Base-by-base conservation (phyloP, 2,329 filamentous ascomycete genomes). In the Fusarium sp. region DNA sequence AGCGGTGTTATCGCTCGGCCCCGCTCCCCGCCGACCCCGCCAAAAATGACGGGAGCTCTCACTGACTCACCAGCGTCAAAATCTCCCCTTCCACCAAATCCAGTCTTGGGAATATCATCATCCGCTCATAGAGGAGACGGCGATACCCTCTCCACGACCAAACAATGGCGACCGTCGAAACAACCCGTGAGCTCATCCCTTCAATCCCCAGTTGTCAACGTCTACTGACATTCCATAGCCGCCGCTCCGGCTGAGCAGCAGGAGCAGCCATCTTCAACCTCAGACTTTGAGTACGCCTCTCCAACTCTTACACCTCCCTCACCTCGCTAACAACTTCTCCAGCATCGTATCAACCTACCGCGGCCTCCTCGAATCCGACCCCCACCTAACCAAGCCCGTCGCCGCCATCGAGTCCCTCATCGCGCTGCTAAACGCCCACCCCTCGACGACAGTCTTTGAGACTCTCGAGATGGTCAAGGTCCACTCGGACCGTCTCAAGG, bases 341-440 rank as follows among this genome's bases (percentile, higher is more conserved):
- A 89, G 88, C 80, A 90, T 91, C 76, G 89, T 91, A 69, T 82
- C 84, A 29, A 86, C 87, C 24, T 91, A 91, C 80, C 83, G 86
- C 74, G 83, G 84, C 69, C 86, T 91, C 68, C 87, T 91, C 59
- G 82, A 84, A 70, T 86, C 88, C 61, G 95, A 98, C 82, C 89
- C 93, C 13, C 94, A 97, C 72, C 89, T 98, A 63, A 98, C 96
- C 39, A 98, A 98, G 91, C 95, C 97, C 73, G 94, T 99, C 65
- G 97, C 97, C 22, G 95, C 95, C 68, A 98, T 98, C 81, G 94
- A 97, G 85, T 92, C 95, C 31, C 89, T 99, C 69, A 97, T 98
- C 76, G 91, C 93, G 80, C 92, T 97, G 70, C 93, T 98, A 69
- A 92, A 93, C 80, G 89, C 93, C 74, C 93, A 92, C 54, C 92